Conservation (phyloP, 2,329 filamentous ascomycete species). For the Aspergillus sp. region DNA sequence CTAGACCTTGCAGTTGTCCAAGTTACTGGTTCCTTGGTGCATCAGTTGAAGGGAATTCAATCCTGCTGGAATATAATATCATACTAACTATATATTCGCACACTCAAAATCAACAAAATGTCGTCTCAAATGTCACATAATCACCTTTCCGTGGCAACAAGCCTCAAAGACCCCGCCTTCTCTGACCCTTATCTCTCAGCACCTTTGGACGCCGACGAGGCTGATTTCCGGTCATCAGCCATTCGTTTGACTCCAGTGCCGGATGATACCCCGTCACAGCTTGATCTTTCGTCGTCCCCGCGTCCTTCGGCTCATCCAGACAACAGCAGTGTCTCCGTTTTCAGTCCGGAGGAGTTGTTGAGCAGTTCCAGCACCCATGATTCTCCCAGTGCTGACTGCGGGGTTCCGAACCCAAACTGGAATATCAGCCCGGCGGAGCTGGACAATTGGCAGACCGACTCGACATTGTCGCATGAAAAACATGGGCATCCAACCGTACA, state of each 20-base stretch:
- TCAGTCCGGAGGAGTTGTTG: constrained; percentile 23
- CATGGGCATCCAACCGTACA: not conserved
- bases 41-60: too few relatives aligned
- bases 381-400: constrained; percentile 16
- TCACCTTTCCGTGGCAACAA: constrained; percentile 17
- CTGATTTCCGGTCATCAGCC: constrained; percentile 24
- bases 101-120: constrained; percentile 4
- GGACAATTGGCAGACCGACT: constrained; percentile 5
- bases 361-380: constrained; percentile 22
- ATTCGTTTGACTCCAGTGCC: constrained; percentile 23
- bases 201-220: constrained; percentile 31
- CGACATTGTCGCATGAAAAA: not conserved
- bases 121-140: constrained; percentile 13
- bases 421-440: constrained; percentile 4
- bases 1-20: not conserved
- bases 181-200: constrained; percentile 34
- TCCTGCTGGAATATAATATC: too few relatives aligned
- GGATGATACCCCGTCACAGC: constrained; percentile 7
- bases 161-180: constrained; percentile 24
- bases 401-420: constrained; percentile 14
- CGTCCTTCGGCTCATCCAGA: constrained; percentile 3
- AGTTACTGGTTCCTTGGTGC: too few relatives aligned
- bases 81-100: not conserved
- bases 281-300: constrained; percentile 1
- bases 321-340: constrained; percentile 16